Evolutionary conservation across 2,329 filamentous ascomycete species (phyloP).

Genomic region (Colletotrichum sp.): DNA sequence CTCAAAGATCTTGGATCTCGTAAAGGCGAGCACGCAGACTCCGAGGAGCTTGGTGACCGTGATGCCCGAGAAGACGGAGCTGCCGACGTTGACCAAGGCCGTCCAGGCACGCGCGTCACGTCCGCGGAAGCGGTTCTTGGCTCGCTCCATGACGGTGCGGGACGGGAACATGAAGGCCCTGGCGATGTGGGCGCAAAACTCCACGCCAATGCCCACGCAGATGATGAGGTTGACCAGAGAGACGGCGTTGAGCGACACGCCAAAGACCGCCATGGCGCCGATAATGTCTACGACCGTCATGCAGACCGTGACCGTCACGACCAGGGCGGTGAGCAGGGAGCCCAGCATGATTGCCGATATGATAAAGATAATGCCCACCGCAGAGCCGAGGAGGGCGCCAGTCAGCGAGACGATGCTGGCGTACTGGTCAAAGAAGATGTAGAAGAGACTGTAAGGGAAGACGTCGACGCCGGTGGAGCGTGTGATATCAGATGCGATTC

Average conservation of each 20-base stretch:
- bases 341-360: constrained; percentile 84
- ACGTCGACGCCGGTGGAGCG: constrained; percentile 77
- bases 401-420: constrained; percentile 83
- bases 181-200: constrained; percentile 97
- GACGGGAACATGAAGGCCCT: constrained; percentile 95
- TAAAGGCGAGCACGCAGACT: constrained; percentile 91
- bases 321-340: constrained; percentile 78
- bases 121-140: constrained; percentile 78
- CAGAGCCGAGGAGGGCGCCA: constrained; percentile 78
- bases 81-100: constrained; percentile 91
- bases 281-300: constrained; percentile 97
- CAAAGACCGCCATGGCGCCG: constrained; percentile 88
- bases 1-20: constrained; percentile 97
- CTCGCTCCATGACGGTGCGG: constrained; percentile 79
- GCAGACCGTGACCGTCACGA: constrained; percentile 84
- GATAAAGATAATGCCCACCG: constrained; percentile 83
- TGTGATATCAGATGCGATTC: constrained; percentile 81
- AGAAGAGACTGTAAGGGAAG: constrained; percentile 97
- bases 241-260: constrained; percentile 92
- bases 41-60: constrained; percentile 95
- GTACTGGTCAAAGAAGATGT: constrained; percentile 99
- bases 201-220: constrained; percentile 93
- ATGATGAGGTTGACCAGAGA: constrained; percentile 96
- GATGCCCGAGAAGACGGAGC: constrained; percentile 94
- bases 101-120: constrained; percentile 90